These are phyloP conservation scores for Daucus carota DNA, from an alignment of 129 eudicot species.

Conservation along the genomic window DH1_v3.0 NC_030385.2:46083001-46083500, in stretches of 20 bases:
- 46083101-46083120: conserved; percentile 14
- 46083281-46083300: not conserved
- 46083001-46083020: conserved; percentile 81
- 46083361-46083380: not conserved
- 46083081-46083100: conserved; percentile 31
- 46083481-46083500: not conserved
- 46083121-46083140: not conserved
- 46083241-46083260: not conserved
- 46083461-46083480: not conserved
- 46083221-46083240: not conserved
- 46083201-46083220: not conserved
- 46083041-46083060: conserved; percentile 25
- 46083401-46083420: not conserved
- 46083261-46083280: too few relatives aligned
- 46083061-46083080: conserved; percentile 37
- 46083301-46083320: not conserved
- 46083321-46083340: not conserved
- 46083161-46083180: too few relatives aligned
- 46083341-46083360: not conserved
- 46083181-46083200: too few relatives aligned
- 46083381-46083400: not conserved
- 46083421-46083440: not conserved
- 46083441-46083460: not conserved
- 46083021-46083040: conserved; percentile 49
- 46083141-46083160: conserved; percentile 3